Conservation (phyloP, 306 rosid species). For the Cucurbita ficifolia region DNA sequence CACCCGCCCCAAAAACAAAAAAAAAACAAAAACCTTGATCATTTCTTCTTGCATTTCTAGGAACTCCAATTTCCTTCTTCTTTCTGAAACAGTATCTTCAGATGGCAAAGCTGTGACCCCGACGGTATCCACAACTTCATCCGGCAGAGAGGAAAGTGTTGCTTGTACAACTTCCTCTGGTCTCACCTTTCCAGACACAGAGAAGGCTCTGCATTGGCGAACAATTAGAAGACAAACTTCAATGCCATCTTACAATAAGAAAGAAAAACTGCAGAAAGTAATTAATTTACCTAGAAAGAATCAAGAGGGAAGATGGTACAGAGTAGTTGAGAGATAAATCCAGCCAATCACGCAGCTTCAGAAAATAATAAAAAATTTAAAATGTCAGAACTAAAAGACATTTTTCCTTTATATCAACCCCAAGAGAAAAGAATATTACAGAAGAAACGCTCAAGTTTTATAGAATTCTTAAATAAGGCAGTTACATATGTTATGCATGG, state of each 20-base stretch:
- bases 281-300: slow-evolving; percentile 75
- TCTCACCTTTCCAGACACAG: slow-evolving; percentile 65
- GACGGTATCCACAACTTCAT: slow-evolving; percentile 89
- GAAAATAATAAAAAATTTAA: background rate
- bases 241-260: background rate
- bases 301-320: slow-evolving; percentile 88
- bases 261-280: background rate
- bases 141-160: slow-evolving; percentile 85
- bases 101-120: slow-evolving; percentile 80
- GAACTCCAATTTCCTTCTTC: slow-evolving; percentile 87
- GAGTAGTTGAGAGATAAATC: slow-evolving; percentile 91
- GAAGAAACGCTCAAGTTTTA: background rate
- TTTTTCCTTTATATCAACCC: background rate
- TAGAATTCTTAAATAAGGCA: background rate
- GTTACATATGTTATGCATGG: background rate
- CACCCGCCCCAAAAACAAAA: background rate
- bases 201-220: slow-evolving; percentile 49
- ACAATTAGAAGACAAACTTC: background rate
- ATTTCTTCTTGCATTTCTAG: slow-evolving; percentile 90
- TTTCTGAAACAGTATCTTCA: slow-evolving; percentile 79
- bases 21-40: slow-evolving; percentile 48
- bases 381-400: background rate
- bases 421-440: background rate
- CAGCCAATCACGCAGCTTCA: slow-evolving; percentile 92
- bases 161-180: slow-evolving; percentile 88